These are phyloP conservation scores for Lichtheimia corymbifera DNA, from an alignment of 371 early-diverging fungal species.

Conservation along the genomic window DNA sequence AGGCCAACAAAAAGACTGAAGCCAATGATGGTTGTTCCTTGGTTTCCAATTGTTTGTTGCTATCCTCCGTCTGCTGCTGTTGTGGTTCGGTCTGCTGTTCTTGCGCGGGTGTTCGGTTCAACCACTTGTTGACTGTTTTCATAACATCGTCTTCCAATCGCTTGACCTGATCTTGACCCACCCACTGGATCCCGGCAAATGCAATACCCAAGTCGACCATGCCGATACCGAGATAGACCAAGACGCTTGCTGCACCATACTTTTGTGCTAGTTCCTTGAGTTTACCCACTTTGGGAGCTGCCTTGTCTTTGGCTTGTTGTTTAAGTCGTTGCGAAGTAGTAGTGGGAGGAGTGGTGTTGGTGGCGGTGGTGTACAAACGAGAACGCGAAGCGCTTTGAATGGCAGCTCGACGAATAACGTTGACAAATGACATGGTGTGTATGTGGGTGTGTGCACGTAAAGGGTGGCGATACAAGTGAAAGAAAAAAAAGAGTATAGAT, in stretches of 20 bases:
- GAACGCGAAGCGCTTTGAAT: too few species aligned
- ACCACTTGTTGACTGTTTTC: slow-evolving; percentile 16
- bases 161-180: slow-evolving; percentile 44
- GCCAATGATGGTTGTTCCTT: slow-evolving; percentile 36
- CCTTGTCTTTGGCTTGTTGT: slow-evolving; percentile 20
- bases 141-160: slow-evolving; percentile 31
- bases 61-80: neutral
- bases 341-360: neutral
- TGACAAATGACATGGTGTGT: too few species aligned
- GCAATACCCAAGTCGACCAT: slow-evolving; percentile 37
- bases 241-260: slow-evolving; percentile 43
- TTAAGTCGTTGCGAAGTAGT: slow-evolving; percentile 3
- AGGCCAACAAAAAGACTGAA: slow-evolving; percentile 46
- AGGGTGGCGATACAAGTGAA: too few species aligned
- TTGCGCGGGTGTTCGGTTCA: slow-evolving; percentile 7
- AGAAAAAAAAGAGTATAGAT: too few species aligned
- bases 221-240: slow-evolving; percentile 47
- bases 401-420: too few species aligned
- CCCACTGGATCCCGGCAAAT: slow-evolving; percentile 38
- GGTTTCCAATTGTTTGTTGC: neutral
- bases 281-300: slow-evolving; percentile 28
- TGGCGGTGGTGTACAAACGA: too few species aligned
- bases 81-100: neutral
- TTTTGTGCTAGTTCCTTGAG: slow-evolving; percentile 36
- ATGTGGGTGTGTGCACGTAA: too few species aligned